Percentiles rank a stretch among this genome's conserved stretches.
Conservation (phyloP, 2,329 filamentous ascomycete genomes). For the Arthrobotrys megalospora region DNA sequence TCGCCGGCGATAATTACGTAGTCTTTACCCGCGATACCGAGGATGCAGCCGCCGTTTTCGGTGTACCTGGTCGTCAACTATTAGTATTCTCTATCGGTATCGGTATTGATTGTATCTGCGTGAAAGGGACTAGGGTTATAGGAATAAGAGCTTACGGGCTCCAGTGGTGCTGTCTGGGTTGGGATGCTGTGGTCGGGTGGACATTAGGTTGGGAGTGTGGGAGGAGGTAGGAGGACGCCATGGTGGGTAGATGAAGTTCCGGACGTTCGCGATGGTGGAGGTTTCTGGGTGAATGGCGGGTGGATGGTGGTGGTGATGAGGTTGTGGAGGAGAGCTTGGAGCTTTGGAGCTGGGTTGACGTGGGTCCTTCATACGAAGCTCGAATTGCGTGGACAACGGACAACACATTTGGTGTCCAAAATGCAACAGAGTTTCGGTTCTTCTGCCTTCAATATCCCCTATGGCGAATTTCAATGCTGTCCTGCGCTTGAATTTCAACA, state of each 20-base stretch:
- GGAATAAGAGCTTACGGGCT: slow-evolving; percentile 63
- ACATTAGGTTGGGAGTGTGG: slow-evolving; percentile 42
- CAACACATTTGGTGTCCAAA: slow-evolving; percentile 33
- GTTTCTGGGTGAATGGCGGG: background rate
- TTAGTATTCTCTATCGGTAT: background rate
- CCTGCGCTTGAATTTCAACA: too few species aligned
- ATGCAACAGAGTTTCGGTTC: slow-evolving; percentile 42
- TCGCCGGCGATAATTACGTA: slow-evolving; percentile 98
- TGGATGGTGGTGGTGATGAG: slow-evolving; percentile 22
- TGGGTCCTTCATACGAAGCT: slow-evolving; percentile 41
- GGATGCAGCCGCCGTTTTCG: slow-evolving; percentile 96
- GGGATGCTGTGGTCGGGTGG: slow-evolving; percentile 51
- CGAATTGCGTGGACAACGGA: slow-evolving; percentile 54
- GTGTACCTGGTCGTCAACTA: slow-evolving; percentile 78
- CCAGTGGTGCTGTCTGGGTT: slow-evolving; percentile 63
- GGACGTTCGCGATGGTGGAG: background rate
- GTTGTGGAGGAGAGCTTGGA: slow-evolving; percentile 27
- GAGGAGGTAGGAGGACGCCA: slow-evolving; percentile 59
- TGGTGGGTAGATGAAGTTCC: slow-evolving; percentile 27
- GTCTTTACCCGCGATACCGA: slow-evolving; percentile 92
- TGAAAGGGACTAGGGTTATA: background rate
- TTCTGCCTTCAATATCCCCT: too few species aligned
- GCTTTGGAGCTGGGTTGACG: slow-evolving; percentile 50
- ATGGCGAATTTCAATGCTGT: too few species aligned
- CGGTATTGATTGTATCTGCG: background rate